Percentiles rank a stretch among this genome's conserved stretches.
phyloP scores from a whole-genome alignment of 768 basidiomycete species.

The Podaxis sp. region DNA sequence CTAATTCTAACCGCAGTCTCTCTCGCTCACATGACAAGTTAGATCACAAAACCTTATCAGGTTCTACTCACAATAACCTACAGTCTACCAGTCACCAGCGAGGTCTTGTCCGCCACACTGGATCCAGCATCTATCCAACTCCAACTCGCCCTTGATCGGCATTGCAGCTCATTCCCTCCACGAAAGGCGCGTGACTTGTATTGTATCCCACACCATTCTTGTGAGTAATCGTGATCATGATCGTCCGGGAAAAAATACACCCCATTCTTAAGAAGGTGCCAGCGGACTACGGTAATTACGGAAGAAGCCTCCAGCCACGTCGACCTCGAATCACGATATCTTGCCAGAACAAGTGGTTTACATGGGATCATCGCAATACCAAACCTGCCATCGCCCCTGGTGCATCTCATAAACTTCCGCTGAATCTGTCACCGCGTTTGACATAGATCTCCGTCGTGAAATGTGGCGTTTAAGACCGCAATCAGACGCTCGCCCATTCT shows the following conservation, averaged over 20 bases:
- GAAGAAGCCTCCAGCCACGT: background rate
- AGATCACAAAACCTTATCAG: conserved; percentile 7
- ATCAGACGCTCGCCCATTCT: background rate
- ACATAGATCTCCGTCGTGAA: background rate
- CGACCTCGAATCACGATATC: background rate
- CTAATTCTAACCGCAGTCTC: background rate
- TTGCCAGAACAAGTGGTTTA: background rate
- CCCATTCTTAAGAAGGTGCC: background rate
- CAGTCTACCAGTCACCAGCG: background rate
- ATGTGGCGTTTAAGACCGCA: background rate
- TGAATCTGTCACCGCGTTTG: background rate
- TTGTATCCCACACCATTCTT: background rate
- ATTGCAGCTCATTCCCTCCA: background rate
- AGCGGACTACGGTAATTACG: background rate
- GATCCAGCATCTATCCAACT: background rate
- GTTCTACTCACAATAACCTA: background rate
- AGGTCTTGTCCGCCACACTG: background rate
- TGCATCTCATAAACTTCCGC: background rate
- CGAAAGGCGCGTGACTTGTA: background rate
- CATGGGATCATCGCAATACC: background rate
- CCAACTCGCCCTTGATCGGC: conserved; percentile 12
- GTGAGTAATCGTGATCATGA: conserved; percentile 7
- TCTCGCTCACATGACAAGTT: background rate
- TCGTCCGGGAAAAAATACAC: background rate
- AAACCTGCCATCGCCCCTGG: background rate